Conservation (phyloP, 1,284 basidiomycete genomes). For the Ceratobasidium papillatum region DNA sequence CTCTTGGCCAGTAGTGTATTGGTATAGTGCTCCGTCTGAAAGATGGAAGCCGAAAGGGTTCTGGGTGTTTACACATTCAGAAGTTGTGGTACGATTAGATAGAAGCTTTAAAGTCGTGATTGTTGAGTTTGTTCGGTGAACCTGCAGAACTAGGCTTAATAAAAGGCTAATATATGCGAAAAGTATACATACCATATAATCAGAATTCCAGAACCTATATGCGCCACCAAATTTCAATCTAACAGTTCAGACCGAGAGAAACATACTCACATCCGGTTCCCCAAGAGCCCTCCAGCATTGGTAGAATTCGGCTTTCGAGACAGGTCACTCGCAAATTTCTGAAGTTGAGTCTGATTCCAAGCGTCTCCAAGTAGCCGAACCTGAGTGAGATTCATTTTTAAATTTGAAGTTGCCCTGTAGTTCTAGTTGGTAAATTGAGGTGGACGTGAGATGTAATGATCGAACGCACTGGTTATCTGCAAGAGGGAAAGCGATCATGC, state of each 20-base stretch:
- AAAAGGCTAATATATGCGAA: neutral
- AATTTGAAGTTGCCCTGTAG: slow-evolving; percentile 38
- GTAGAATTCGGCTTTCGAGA: slow-evolving; percentile 54
- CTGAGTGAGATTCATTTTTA: slow-evolving; percentile 42
- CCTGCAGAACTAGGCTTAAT: slow-evolving; percentile 51
- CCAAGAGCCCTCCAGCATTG: slow-evolving; percentile 63
- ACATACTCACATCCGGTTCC: slow-evolving; percentile 60
- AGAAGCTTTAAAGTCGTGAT: slow-evolving; percentile 71
- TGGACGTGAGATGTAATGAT: neutral
- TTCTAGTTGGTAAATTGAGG: neutral
- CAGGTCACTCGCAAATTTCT: slow-evolving; percentile 32
- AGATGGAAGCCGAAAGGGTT: slow-evolving; percentile 74
- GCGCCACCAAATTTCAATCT: neutral
- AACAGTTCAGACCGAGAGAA: neutral
- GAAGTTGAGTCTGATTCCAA: slow-evolving; percentile 36
- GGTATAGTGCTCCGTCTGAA: slow-evolving; percentile 69
- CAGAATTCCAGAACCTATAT: slow-evolving; percentile 65
- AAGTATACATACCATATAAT: slow-evolving; percentile 65
- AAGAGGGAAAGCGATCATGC: slow-evolving; percentile 42
- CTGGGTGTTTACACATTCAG: slow-evolving; percentile 70
- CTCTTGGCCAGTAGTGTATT: slow-evolving; percentile 68
- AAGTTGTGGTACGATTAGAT: slow-evolving; percentile 67
- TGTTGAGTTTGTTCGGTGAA: slow-evolving; percentile 67
- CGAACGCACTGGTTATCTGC: slow-evolving; percentile 41
- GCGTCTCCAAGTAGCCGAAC: slow-evolving; percentile 37